Evolutionary conservation across 768 basidiomycete species (phyloP), one percentile per base, ranked within the genome.

Genomic region (Suillus ampliporus): DNA sequence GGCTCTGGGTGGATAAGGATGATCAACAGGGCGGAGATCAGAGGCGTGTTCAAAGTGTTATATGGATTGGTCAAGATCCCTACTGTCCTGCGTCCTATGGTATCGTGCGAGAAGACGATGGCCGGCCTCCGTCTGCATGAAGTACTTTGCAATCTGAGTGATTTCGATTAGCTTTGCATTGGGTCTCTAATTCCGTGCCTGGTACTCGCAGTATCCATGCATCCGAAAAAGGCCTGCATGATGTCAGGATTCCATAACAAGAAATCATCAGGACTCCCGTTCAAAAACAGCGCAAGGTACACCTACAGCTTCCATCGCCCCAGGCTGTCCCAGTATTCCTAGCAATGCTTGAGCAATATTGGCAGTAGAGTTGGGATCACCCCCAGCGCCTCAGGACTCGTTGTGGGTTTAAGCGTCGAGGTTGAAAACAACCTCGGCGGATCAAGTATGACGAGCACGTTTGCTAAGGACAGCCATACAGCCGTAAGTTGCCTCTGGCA

Each of bases 201-300:
- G 34, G 31, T 19, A 79, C 84, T 52, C 64, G 92, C 92, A 50
- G 86, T 83, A 50, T 94, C 92, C 81, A 92, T 83, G 71, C 88
- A 95, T 10, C 82, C 82, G 76, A 96, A 97, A 74, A 95, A 96
- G 28, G 88, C 88, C 71, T 95, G 94, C 17, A 94, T 92, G 31
- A 97, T 86, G 72, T 97, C 95, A 0, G 95, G 95, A 70, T 97
- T 94, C 94, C 97, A 58, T 6, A 23, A 53, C 26, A 31, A 44
- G 4, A 26, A 38, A 52, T 13, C 10, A 48, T 76, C 60, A 73
- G 62, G 5, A 19, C 28, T 9, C 40, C 26, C 8, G n/a, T 44
- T 38, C 34, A 31, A 6, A 41, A 26, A 37, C 19, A 21, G 10
- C 59, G 57, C 43, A n/a, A 59, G 6, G 23, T 6, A 28, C 17